Evolutionary conservation across 805 yeast genomes (phyloP).

Genomic region (Vanderwaltozyma tropicalis): DNA sequence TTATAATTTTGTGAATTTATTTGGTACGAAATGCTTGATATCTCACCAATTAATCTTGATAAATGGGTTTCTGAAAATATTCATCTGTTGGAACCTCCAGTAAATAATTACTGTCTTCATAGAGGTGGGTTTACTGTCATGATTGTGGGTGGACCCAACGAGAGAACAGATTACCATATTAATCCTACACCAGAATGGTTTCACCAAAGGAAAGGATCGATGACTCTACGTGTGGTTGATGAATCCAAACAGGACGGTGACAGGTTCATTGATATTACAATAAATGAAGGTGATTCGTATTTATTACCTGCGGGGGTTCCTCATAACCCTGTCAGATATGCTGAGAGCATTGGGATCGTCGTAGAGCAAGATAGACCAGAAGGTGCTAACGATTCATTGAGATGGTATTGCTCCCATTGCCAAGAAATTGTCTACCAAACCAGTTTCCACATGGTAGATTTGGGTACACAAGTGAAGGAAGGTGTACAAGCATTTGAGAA

Average conservation of each 20-base stretch:
- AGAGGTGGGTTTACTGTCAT: conserved; percentile 88
- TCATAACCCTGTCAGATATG: conserved; percentile 81
- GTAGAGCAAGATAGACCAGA: conserved; percentile 86
- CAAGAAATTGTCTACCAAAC: conserved; percentile 52
- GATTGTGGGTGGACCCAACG: conserved; percentile 96
- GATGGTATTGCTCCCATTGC: conserved; percentile 84
- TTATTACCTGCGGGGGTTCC: conserved; percentile 77
- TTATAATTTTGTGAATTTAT: no score
- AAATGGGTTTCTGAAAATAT: conserved; percentile 74
- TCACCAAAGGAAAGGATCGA: conserved; percentile 74
- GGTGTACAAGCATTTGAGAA: conserved; percentile 66
- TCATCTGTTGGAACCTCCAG: conserved; percentile 79
- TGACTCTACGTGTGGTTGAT: conserved; percentile 77
- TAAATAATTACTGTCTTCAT: conserved; percentile 81
- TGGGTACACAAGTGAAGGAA: conserved; percentile 83
- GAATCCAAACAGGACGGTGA: conserved; percentile 35
- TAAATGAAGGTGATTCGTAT: conserved; percentile 82
- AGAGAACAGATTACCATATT: conserved; percentile 83
- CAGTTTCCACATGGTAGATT: conserved; percentile 64
- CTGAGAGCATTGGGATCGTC: conserved; percentile 79
- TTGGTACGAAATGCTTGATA: conserved; percentile 15
- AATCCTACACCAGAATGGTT: conserved; percentile 94
- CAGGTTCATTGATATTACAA: conserved; percentile 60
- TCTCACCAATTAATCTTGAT: conserved; percentile 58
- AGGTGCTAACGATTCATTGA: conserved; percentile 55